A percentile compares a stretch with the other conserved stretches of the same genome.
phyloP scores from a whole-genome alignment of 305 asterid genomes.

The Ajuga reptans region DNA sequence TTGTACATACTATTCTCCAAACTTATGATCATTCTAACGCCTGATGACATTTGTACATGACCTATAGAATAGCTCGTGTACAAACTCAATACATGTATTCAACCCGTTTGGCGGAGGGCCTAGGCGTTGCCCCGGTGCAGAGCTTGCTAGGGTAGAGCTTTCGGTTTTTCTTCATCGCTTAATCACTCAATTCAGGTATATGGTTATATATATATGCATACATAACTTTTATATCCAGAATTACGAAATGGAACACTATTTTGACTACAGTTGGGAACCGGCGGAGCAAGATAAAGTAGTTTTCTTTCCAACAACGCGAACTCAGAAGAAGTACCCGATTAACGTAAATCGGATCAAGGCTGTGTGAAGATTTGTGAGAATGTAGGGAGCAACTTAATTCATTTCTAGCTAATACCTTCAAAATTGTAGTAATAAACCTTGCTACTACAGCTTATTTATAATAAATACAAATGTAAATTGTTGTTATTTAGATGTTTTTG shows the following conservation, averaged over 20 bases:
- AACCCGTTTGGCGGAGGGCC: conserved; percentile 97
- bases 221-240: not conserved
- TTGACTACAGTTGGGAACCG: conserved; percentile 54
- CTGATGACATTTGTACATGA: not conserved
- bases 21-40: too few species aligned
- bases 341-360: conserved; percentile 22
- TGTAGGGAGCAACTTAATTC: conserved; percentile 29
- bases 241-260: not conserved
- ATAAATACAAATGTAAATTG: conserved; percentile 26
- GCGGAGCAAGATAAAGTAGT: conserved; percentile 78
- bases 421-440: conserved; percentile 23
- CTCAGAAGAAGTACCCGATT: conserved; percentile 72
- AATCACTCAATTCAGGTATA: conserved; percentile 75
- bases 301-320: conserved; percentile 84
- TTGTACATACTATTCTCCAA: not conserved
- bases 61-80: conserved; percentile 34
- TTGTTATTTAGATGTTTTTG: not conserved
- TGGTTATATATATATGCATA: not conserved
- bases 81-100: conserved; percentile 34
- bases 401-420: conserved; percentile 13
- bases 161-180: conserved; percentile 86
- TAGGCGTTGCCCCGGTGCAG: conserved; percentile 92
- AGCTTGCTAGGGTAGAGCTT: conserved; percentile 84
- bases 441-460: conserved; percentile 21
- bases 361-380: conserved; percentile 19